phyloP scores from a whole-genome alignment of 192 early-diverging fungal species.

The Kickxella alabastrina region DNA sequence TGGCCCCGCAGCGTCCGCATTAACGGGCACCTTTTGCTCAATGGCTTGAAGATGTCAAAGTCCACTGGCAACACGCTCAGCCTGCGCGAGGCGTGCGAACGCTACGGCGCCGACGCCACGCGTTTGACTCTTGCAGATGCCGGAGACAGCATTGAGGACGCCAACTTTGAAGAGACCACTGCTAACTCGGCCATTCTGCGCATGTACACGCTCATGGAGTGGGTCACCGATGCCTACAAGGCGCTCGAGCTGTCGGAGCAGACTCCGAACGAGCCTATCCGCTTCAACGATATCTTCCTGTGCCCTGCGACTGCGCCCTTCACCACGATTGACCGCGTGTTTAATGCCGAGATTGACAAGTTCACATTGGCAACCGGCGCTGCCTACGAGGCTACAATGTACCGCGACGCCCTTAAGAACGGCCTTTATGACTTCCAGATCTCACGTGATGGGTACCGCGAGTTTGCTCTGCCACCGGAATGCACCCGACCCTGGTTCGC shows the following conservation, averaged over 20 bases:
- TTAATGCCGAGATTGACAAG: slow-evolving; percentile 84
- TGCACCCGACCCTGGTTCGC: slow-evolving; percentile 82
- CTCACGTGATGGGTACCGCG: slow-evolving; percentile 85
- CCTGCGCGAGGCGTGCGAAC: slow-evolving; percentile 68
- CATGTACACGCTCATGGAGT: slow-evolving; percentile 85
- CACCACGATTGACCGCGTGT: slow-evolving; percentile 74
- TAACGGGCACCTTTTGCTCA: slow-evolving; percentile 95
- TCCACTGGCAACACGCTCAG: slow-evolving; percentile 96
- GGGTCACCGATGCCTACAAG: slow-evolving; percentile 72
- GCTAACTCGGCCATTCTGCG: slow-evolving; percentile 95
- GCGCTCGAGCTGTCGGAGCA: slow-evolving; percentile 52
- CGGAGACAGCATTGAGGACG: slow-evolving; percentile 94
- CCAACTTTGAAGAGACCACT: slow-evolving; percentile 94
- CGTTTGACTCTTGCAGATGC: slow-evolving; percentile 94
- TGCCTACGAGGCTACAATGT: slow-evolving; percentile 76
- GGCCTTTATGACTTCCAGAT: slow-evolving; percentile 88
- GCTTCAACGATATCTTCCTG: slow-evolving; percentile 38
- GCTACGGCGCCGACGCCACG: slow-evolving; percentile 95
- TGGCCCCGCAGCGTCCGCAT: slow-evolving; percentile 86
- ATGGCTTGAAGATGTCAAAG: slow-evolving; percentile 97
- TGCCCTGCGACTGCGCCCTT: slow-evolving; percentile 58
- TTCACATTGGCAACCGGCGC: slow-evolving; percentile 62
- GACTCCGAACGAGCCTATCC: slow-evolving; percentile 37
- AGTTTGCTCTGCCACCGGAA: slow-evolving; percentile 63
- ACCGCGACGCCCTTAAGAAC: slow-evolving; percentile 87